Base-by-base conservation (phyloP, 805 yeast genomes). In the Jamesozyma hellenica region DNA sequence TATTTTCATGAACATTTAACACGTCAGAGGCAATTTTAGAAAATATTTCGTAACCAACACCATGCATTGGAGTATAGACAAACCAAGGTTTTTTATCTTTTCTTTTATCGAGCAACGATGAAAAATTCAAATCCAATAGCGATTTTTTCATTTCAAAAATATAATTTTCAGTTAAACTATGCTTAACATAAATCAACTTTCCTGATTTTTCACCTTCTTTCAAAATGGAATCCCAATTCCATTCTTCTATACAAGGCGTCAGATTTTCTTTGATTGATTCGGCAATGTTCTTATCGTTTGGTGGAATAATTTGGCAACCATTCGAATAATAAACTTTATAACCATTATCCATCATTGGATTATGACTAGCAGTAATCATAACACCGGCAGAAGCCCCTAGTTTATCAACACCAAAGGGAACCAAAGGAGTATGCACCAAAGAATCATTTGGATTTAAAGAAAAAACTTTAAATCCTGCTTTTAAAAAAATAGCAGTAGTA, bases 251-350 rank as follows among this genome's bases (percentile, higher is more conserved):
- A 72, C 82, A 71, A 0, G 94, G 90, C 3, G 47, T 58, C 44
- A 84, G 61, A 51, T 84, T 83, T 12, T 63, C 51, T 19, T 72
- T 66, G 32, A 90, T 90, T 2, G 67, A 53, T 2, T 57, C 44
- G 17, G 95, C 87, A 46, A 90, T 90, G 1, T 71, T 77, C 2
- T 52, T 51, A 53, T 92, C 97, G 53, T 80, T 86, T 0, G 98
- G 97, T 2, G 95, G 88, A 34, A 90, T 85, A 46, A 90, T 92
- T 59, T 92, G 97, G 59, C 96, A 90, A 4, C 96, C 97, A 56
- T 90, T 90, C 9, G 70, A 66, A 76, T 92, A 86, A 64, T 92
- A 90, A 1, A 90, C 97, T 55, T 90, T 90, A 63, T 85, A 90
- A 0, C 97, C 97, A 54, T 88, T 88, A 56, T 87, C 96, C 50